Conservation (phyloP, 805 yeast species). For the Pichia paraexigua region DNA sequence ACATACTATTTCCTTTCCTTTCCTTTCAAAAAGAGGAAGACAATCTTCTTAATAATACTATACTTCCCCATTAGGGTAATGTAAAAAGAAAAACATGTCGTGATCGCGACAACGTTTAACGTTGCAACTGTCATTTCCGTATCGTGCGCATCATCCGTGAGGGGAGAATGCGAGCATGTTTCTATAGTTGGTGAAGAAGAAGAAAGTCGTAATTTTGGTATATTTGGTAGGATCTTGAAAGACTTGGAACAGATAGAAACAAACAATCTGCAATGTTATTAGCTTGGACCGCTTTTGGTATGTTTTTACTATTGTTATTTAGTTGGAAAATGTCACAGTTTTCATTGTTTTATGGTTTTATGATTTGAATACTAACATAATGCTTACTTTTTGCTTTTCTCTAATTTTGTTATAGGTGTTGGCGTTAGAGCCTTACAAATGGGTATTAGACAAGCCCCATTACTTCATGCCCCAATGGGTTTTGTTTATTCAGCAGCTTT, state of each 20-base stretch:
- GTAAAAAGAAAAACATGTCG: neutral
- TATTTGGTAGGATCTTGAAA: no score
- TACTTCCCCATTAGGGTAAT: neutral
- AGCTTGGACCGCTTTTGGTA: conserved; percentile 35
- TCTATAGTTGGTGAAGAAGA: neutral
- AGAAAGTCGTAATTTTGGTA: no score
- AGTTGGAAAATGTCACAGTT: neutral
- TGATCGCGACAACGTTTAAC: neutral
- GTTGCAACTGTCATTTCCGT: neutral
- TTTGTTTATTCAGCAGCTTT: conserved; percentile 36
- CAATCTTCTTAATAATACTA: neutral
- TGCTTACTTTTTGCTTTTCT: neutral
- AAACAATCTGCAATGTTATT: conserved; percentile 16
- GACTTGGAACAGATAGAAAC: neutral
- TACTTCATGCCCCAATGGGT: conserved; percentile 31
- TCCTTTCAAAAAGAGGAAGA: neutral
- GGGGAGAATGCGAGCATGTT: neutral
- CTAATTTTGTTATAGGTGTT: conserved; percentile 24
- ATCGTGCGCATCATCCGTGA: neutral
- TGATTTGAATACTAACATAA: neutral
- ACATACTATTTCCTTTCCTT: neutral
- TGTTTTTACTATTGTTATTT: conserved; percentile 8
- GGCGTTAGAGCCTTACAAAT: conserved; percentile 37
- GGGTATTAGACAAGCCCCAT: conserved; percentile 36
- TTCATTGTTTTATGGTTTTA: neutral